Conservation (phyloP, 2,329 filamentous ascomycete genomes). For the Penicillium hordei region DNA sequence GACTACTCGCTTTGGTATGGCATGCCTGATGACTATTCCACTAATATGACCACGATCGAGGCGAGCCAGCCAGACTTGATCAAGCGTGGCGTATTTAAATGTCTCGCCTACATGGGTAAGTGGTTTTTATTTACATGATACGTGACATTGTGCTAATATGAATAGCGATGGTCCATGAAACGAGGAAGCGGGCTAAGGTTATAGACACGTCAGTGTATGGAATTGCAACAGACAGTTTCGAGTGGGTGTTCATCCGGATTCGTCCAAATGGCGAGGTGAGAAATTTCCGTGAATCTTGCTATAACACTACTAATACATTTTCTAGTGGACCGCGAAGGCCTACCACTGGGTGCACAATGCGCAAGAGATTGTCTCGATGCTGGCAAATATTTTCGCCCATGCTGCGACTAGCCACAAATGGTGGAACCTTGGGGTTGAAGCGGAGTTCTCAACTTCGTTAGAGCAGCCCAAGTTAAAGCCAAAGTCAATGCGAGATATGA, state of each 20-base stretch:
- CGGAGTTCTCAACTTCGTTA: background rate
- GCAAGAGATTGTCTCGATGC: background rate
- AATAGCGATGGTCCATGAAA: background rate
- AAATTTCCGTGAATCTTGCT: background rate
- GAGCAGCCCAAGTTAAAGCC: background rate
- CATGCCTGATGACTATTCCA: background rate
- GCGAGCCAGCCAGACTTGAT: background rate
- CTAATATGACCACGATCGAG: background rate
- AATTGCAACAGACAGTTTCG: background rate
- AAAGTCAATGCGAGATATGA: background rate
- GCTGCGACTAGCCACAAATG: background rate
- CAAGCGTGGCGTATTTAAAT: background rate
- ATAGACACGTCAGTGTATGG: background rate
- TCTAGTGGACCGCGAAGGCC: background rate
- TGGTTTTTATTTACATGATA: background rate
- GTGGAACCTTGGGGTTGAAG: background rate
- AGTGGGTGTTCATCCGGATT: background rate
- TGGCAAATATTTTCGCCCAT: background rate
- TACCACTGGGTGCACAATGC: background rate
- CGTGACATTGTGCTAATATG: background rate
- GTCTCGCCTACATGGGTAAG: background rate
- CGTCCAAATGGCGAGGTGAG: background rate
- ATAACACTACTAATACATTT: background rate
- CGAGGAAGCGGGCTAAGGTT: background rate
- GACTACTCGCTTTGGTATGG: background rate